phyloP scores from a whole-genome alignment of 1,139 yeast genomes.

The Yamadazyma blattariae region DNA sequence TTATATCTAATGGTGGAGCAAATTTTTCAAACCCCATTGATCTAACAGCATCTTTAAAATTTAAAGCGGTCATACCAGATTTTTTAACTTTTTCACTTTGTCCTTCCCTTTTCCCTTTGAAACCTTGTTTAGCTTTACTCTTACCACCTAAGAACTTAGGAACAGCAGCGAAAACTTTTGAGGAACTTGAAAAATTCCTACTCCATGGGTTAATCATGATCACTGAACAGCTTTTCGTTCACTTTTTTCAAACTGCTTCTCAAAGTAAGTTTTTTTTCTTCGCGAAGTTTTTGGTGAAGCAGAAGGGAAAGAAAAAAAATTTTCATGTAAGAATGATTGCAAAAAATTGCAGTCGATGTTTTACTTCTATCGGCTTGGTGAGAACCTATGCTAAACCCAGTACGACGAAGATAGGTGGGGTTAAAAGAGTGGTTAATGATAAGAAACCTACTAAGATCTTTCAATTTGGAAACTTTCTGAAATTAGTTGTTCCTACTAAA shows the following conservation, averaged over 20 bases:
- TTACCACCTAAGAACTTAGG: constrained; percentile 20
- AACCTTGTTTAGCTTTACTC: constrained; percentile 26
- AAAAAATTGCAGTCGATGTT: no score
- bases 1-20: constrained; percentile 18
- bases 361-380: no score
- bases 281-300: no score
- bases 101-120: constrained; percentile 18
- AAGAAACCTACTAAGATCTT: constrained; percentile 8
- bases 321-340: no score
- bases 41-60: constrained; percentile 40
- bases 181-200: constrained; percentile 17
- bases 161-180: constrained; percentile 12
- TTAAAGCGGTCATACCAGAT: constrained; percentile 44
- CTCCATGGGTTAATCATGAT: constrained; percentile 2
- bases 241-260: constrained; percentile 1
- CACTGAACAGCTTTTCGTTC: no score
- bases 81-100: constrained; percentile 27
- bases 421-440: neutral
- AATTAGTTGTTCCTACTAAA: constrained; percentile 20
- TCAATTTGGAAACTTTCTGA: constrained; percentile 26
- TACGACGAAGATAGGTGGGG: constrained; percentile 2
- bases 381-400: constrained; percentile 6
- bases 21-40: constrained; percentile 31
- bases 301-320: no score
- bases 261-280: no score